Evolutionary conservation across 73 alveolate species (phyloP), one percentile per base, ranked within the genome.

Genomic region (Blepharisma stoltei): DNA sequence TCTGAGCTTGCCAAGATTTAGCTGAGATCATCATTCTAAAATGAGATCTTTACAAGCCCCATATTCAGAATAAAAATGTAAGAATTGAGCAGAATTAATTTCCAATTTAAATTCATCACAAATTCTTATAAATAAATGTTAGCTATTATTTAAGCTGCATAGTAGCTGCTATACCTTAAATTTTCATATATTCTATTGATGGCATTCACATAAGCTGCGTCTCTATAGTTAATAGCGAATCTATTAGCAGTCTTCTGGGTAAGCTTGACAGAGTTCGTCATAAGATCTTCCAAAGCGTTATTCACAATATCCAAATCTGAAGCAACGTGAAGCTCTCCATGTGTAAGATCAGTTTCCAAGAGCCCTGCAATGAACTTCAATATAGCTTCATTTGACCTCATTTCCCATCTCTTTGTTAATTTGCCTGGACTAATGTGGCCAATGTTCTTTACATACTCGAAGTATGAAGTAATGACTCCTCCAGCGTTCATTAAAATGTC

Each of bases 371-470:
- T 55, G 50, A 21, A 71, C 45, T 43, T 43, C 76, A 81, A 23
- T n/a, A 85, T 25, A 9, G 77, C 44, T 8, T 43, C 55, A 65
- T 86, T 86, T 7, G 81, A n/a, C 66, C 79, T 81, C 52, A 66
- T 81, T 54, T 86, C 87, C 82, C 88, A 86, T 60, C 88, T 87
- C 86, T 85, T 91, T 43, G 93, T 89, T 54, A 92, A 82, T 88
- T 86, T 86, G 79, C 98, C 98, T 23, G 94, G 92, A 54, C 85
- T 55, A 44, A 81, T 79, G 73, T 92, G 98, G 68, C 89, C 93
- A 27, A 92, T 76, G 76, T 92, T 92, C 89, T 92, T 88, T 14
- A 93, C 88, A 94, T 96, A 93, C 84, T 93, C 98, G 76, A 93
- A 88, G 85, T 90, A 93, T 46, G 95, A 87, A 79, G 89, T 94